Percentiles rank a stretch among this genome's conserved stretches.
Evolutionary conservation across 495 filamentous ascomycete genomes (phyloP).

Genomic region (Pseudomonodictys pantanalensis): DNA sequence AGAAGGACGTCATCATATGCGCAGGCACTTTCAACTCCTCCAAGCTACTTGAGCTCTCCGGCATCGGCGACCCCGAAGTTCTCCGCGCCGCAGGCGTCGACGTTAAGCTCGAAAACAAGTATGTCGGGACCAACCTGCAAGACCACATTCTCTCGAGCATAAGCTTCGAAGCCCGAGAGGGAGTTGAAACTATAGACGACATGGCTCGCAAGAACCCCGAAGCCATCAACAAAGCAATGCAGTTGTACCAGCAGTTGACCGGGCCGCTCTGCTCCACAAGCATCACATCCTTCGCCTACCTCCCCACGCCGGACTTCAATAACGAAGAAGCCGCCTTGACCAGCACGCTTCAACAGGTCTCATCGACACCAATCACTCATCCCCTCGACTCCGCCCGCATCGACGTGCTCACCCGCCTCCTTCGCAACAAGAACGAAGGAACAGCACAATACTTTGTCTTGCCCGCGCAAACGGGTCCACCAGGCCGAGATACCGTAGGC

Average conservation of each 20-base stretch:
- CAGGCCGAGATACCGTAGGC: conserved; percentile 5
- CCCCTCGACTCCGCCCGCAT: conserved; percentile 7
- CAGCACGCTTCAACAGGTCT: neutral
- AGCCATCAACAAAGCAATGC: conserved; percentile 7
- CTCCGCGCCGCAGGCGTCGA: conserved; percentile 5
- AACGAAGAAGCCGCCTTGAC: neutral
- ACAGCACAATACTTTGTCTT: conserved; percentile 18
- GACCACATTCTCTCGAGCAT: conserved; percentile 23
- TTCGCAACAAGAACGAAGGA: conserved; percentile 5
- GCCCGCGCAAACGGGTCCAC: neutral
- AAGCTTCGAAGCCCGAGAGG: conserved; percentile 14
- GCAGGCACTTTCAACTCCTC: conserved; percentile 18
- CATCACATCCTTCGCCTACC: conserved; percentile 6
- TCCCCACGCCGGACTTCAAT: conserved; percentile 8
- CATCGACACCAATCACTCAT: neutral
- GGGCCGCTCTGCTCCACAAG: conserved; percentile 2
- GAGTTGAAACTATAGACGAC: conserved; percentile 4
- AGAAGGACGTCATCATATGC: conserved; percentile 24
- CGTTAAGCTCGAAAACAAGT: conserved; percentile 1
- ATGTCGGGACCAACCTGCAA: conserved; percentile 27
- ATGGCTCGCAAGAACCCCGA: conserved; percentile 1
- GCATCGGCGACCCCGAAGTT: conserved; percentile 22
- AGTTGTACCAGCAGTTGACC: conserved; percentile 1
- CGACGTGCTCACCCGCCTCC: neutral
- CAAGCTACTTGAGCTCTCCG: conserved; percentile 23